Base-by-base conservation (phyloP, 768 basidiomycete species). In the Leucocoprinus sp. region DNA sequence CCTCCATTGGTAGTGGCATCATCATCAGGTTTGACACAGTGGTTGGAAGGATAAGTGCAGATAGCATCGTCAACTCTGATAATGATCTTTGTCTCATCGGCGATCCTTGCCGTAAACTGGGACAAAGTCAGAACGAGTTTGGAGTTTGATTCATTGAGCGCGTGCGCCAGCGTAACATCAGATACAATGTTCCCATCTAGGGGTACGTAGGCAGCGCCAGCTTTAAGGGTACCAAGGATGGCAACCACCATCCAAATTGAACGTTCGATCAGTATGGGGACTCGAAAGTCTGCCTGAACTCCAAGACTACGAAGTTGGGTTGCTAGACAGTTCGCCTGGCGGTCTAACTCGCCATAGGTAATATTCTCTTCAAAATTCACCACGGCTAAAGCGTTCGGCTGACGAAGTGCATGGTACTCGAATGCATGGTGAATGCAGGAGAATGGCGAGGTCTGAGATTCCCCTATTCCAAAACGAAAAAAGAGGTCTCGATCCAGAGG, bases 131-230 rank as follows among this genome's bases (percentile, higher is more conserved):
- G 62, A 7, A 73, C 70, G 2, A 72, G 54, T 21, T 59, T 53
- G 3, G 70, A 65, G 26, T 57, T 59, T 0, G 77, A 72, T 51
- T 78, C 75, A 19, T 56, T 51, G 4, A 78, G 55, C n/a, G 77
- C 71, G 50, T 76, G 71, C 14, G 65, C 62, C 8, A 80, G 64
- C 1, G 74, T 74, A 22, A 66, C 65, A 52, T 78, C 71, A n/a
- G 76, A 74, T 46, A 76, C 74, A 37, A 76, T 70, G 35, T 68
- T 70, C 5, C 75, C 78, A 53, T 81, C 78, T 24, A 78, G 60
- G 5, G 78, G 78, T 8, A 79, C 72, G 50, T 81, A 81, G 2
- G 75, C 70, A 12, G 68, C 77, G 4, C 77, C 78, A 8, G 75
- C 71, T 53, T 80, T 80, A 35, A 80, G 65, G 18, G 74, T 63